Evolutionary conservation across 2,329 filamentous ascomycete species (phyloP).

Genomic region (Calonectria pseudoturangicola): DNA sequence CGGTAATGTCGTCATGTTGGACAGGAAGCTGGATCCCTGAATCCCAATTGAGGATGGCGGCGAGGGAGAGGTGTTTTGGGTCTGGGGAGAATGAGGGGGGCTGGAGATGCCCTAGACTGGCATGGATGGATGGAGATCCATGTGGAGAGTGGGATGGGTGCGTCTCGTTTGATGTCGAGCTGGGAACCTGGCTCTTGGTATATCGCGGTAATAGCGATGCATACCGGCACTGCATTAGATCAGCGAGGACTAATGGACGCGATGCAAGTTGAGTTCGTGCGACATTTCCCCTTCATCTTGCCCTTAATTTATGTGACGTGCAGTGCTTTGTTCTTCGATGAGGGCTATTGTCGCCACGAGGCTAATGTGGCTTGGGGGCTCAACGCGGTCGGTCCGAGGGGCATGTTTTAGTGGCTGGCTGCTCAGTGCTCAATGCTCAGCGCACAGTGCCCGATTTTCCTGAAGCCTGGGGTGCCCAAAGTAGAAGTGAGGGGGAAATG

Average conservation of each 20-base stretch:
- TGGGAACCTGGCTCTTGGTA: conserved; percentile 22
- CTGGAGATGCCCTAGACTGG: conserved; percentile 32
- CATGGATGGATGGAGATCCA: conserved; percentile 33
- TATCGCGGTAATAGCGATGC: not conserved
- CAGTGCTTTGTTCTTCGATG: not conserved
- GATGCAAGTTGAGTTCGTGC: not conserved
- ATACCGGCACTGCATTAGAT: conserved; percentile 3
- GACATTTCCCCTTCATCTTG: not conserved
- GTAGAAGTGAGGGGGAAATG: not conserved
- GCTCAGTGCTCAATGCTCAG: conserved; percentile 15
- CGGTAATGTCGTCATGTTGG: not conserved
- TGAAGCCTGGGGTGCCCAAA: conserved; percentile 5
- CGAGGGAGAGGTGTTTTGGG: conserved; percentile 15
- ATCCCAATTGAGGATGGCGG: conserved; percentile 17
- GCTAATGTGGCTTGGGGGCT: conserved; percentile 6
- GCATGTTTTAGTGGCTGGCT: conserved; percentile 15
- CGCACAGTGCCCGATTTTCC: conserved; percentile 7
- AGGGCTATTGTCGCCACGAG: conserved; percentile 1
- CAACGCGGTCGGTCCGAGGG: conserved; percentile 9
- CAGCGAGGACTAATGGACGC: not conserved
- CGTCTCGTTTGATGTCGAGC: conserved; percentile 19
- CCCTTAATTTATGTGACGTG: not conserved
- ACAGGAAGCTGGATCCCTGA: conserved; percentile 18
- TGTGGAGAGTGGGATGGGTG: conserved; percentile 31
- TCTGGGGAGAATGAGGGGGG: conserved; percentile 23